phyloP scores from a whole-genome alignment of 139 green algal species.

The Haematococcus lacustris region DNA sequence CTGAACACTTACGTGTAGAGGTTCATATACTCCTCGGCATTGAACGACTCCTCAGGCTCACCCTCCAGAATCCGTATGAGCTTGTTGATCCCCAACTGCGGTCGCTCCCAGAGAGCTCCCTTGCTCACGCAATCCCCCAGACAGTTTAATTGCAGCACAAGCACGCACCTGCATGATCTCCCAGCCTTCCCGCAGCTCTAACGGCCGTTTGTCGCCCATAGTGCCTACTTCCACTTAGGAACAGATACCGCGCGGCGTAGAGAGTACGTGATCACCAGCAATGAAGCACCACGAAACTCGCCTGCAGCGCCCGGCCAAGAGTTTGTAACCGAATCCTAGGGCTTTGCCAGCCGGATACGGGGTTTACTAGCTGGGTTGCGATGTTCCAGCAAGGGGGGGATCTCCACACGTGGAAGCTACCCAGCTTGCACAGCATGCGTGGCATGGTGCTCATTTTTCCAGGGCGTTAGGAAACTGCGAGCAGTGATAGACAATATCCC shows the following conservation, averaged over 20 bases:
- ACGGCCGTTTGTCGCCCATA: not conserved
- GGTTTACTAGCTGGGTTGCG: not conserved
- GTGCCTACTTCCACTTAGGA: not conserved
- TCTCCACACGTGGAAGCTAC: too few species aligned
- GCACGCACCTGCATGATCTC: not conserved
- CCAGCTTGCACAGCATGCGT: too few species aligned
- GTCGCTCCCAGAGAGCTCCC: too few species aligned
- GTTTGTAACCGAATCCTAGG: not conserved
- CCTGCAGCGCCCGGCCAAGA: not conserved
- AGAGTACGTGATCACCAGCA: not conserved
- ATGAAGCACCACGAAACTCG: not conserved
- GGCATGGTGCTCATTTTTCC: too few species aligned
- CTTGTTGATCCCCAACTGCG: conserved; percentile 89
- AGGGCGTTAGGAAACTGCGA: too few species aligned
- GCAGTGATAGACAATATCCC: too few species aligned
- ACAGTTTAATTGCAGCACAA: not conserved
- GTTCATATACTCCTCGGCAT: conserved; percentile 92
- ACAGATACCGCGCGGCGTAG: not conserved
- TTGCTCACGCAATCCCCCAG: not conserved
- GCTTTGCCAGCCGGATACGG: not conserved
- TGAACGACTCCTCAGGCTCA: conserved; percentile 77
- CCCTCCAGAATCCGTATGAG: conserved; percentile 87
- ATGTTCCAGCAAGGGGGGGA: too few species aligned
- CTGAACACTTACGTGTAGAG: conserved; percentile 82
- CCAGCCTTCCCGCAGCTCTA: not conserved